phyloP scores from a whole-genome alignment of 768 basidiomycete genomes.

The Podaxis sp. region DNA sequence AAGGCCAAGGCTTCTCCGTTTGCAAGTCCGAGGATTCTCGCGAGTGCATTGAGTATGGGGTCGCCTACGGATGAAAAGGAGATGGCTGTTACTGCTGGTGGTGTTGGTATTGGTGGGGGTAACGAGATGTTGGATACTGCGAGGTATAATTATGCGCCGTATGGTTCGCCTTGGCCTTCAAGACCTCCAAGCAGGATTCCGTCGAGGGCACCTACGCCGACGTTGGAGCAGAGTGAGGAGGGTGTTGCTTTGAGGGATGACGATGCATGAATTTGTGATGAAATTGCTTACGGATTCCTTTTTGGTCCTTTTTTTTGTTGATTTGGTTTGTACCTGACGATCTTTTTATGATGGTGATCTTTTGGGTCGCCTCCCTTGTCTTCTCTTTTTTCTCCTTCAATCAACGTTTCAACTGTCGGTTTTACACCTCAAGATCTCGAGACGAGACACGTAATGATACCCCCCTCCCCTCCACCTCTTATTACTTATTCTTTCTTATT shows the following conservation, averaged over 20 bases:
- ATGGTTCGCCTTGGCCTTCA: conserved; percentile 42
- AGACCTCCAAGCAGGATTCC: conserved; percentile 33
- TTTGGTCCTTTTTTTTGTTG: too few relatives aligned
- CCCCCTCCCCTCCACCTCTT: too few relatives aligned
- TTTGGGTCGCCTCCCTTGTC: too few relatives aligned
- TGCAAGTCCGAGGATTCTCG: conserved; percentile 27
- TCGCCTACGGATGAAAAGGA: not conserved
- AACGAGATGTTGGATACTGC: conserved; percentile 33
- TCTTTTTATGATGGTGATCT: too few relatives aligned
- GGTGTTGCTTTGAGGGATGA: not conserved
- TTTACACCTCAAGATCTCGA: too few relatives aligned
- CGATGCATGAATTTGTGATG: not conserved
- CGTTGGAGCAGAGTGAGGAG: conserved; percentile 1
- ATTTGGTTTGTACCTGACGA: too few relatives aligned
- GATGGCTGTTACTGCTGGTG: not conserved
- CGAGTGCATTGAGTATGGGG: conserved; percentile 45
- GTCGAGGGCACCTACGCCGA: conserved; percentile 29
- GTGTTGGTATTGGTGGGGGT: not conserved
- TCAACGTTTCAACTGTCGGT: too few relatives aligned
- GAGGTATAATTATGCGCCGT: conserved; percentile 39
- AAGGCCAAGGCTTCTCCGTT: conserved; percentile 20
- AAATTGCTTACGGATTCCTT: not conserved
- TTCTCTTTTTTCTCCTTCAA: too few relatives aligned
- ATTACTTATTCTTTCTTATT: too few relatives aligned
- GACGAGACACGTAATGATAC: too few relatives aligned